Base-by-base conservation (phyloP, 2,329 filamentous ascomycete species). In the Trichoderma sp. region DNA sequence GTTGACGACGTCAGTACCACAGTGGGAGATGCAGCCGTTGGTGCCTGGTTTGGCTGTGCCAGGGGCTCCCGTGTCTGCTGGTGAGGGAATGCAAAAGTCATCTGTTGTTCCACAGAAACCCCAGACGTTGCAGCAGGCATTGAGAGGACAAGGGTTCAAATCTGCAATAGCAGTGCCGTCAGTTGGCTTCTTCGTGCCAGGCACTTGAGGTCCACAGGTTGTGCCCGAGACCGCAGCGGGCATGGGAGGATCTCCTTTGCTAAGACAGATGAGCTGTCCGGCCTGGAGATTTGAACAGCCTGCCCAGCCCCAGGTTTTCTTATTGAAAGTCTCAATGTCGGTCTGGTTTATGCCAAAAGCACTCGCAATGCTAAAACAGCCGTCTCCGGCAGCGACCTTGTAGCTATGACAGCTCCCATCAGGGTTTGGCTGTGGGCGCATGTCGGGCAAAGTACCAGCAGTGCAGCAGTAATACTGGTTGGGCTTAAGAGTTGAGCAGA, bases 41-140 rank as follows among this genome's bases (percentile, higher is more conserved):
- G n/a, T n/a, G n/a, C n/a, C n/a, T n/a, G n/a, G n/a, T n/a, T n/a
- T n/a, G n/a, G n/a, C n/a, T n/a, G n/a, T n/a, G n/a, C n/a, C n/a
- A n/a, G n/a, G n/a, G n/a, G n/a, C n/a, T n/a, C n/a, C n/a, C n/a
- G n/a, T n/a, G n/a, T n/a, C n/a, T n/a, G n/a, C n/a, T n/a, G n/a
- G n/a, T n/a, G n/a, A n/a, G n/a, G n/a, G n/a, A n/a, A n/a, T n/a
- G n/a, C n/a, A n/a, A n/a, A n/a, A n/a, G n/a, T n/a, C n/a, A n/a
- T n/a, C n/a, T n/a, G n/a, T n/a, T 5, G 74, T 77, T n/a, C 81
- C 81, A 58, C 82, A 84, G 22, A 78, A 72, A 6, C 81, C 82
- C 77, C 78, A 82, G 61, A 76, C 73, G 67, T 80, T 72, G 69
- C 76, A 76, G 67, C 74, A 77, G 5, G 71, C 74, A 8, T 76